A percentile compares a stretch with the other conserved stretches of the same genome.
Conservation (phyloP, 2,329 filamentous ascomycete genomes). For the Tolypocladium inflatum region DNA sequence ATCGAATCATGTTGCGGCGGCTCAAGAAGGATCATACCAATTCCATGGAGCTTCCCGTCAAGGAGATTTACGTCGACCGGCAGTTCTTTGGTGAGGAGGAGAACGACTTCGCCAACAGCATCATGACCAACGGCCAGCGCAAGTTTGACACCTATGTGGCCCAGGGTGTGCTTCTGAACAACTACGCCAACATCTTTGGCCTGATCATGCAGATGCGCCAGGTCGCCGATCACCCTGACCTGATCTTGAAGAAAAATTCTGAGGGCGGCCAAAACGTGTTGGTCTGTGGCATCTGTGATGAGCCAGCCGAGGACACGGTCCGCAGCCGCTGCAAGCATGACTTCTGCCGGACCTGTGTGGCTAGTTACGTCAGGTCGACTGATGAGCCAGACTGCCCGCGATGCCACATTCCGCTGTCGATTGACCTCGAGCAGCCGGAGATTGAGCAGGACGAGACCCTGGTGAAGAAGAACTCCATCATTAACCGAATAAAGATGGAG, state of each 20-base stretch:
- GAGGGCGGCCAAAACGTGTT: slow-evolving; percentile 84
- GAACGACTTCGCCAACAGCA: slow-evolving; percentile 87
- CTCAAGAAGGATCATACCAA: slow-evolving; percentile 90
- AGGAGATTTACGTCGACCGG: slow-evolving; percentile 83
- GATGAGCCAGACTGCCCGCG: slow-evolving; percentile 74
- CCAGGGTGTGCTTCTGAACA: slow-evolving; percentile 88
- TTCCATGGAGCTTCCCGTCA: slow-evolving; percentile 92
- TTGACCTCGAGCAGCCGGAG: slow-evolving; percentile 91
- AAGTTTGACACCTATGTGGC: slow-evolving; percentile 95
- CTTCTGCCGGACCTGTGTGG: slow-evolving; percentile 33
- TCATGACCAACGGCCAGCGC: slow-evolving; percentile 85
- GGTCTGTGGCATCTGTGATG: slow-evolving; percentile 92
- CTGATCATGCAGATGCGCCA: slow-evolving; percentile 99
- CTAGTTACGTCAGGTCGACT: slow-evolving; percentile 60
- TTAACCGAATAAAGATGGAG: slow-evolving; percentile 98
- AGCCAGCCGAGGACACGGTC: slow-evolving; percentile 89
- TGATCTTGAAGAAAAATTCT: slow-evolving; percentile 80
- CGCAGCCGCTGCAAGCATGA: slow-evolving; percentile 89
- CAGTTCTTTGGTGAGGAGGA: slow-evolving; percentile 97
- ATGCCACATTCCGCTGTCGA: slow-evolving; percentile 81
- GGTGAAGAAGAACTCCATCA: slow-evolving; percentile 93
- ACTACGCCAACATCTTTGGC: slow-evolving; percentile 98
- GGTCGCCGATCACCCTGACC: slow-evolving; percentile 89
- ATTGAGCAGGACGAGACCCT: slow-evolving; percentile 82
- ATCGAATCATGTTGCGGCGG: slow-evolving; percentile 90